Conservation (phyloP, 2,329 filamentous ascomycete species). For the Aspergillus niger region DNA sequence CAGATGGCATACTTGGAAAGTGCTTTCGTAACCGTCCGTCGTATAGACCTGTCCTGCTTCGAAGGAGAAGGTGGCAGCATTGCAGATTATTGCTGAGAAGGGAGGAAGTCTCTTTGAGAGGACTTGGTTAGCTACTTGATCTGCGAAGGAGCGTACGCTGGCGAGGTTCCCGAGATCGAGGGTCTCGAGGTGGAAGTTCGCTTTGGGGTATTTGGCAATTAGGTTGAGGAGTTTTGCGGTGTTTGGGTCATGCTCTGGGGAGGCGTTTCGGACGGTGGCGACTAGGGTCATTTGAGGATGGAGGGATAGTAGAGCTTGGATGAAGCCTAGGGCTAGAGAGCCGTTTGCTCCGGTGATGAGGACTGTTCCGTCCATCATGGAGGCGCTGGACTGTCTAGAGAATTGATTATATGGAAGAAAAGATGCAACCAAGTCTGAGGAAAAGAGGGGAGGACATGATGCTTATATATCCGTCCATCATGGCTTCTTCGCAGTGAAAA, state of each 20-base stretch:
- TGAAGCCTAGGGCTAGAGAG: constrained; percentile 34
- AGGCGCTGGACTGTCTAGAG: too few relatives aligned
- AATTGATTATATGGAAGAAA: too few relatives aligned
- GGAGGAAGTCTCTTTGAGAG: constrained; percentile 31
- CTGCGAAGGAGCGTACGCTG: constrained; percentile 41
- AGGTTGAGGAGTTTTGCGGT: constrained; percentile 27
- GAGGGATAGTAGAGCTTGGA: constrained; percentile 26
- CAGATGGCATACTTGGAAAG: constrained; percentile 45
- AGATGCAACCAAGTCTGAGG: background rate
- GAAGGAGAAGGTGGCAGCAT: constrained; percentile 46
- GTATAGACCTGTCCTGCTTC: constrained; percentile 35
- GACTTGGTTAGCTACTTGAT: constrained; percentile 28
- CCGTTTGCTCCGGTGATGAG: constrained; percentile 37
- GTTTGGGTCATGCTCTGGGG: constrained; percentile 28
- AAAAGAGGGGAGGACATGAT: background rate
- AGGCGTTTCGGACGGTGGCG: constrained; percentile 35
- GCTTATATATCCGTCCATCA: background rate
- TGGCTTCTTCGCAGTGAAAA: background rate
- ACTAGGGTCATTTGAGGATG: constrained; percentile 28
- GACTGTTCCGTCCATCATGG: constrained; percentile 27
- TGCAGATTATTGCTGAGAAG: constrained; percentile 43
- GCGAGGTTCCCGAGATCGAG: constrained; percentile 41
- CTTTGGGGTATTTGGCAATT: constrained; percentile 22
- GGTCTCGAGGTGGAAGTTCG: constrained; percentile 33
- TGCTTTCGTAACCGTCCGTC: constrained; percentile 41